A percentile compares a stretch with the other conserved stretches of the same genome.
These are phyloP conservation scores for Phytophthora brassicae DNA, from an alignment of 352 stramenopile genomes.

Conservation along the genomic window DNA sequence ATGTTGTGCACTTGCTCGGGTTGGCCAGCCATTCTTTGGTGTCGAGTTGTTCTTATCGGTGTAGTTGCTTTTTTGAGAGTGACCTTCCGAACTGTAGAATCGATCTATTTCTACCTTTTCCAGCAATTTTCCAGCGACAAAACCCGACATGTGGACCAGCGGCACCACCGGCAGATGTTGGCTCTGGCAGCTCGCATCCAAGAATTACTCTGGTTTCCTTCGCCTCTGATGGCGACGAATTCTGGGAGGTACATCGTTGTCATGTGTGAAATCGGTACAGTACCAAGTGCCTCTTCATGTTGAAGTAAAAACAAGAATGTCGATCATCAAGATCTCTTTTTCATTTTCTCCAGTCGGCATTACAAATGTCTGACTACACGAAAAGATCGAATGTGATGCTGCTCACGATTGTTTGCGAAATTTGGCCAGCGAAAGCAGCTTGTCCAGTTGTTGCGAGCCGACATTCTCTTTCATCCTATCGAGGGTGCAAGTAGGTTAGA, in stretches of 20 bases:
- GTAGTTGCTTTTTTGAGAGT: constrained; percentile 32
- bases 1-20: constrained; percentile 1
- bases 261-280: no score
- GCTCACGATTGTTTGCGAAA: constrained; percentile 25
- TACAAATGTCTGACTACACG: constrained; percentile 9
- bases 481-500: background rate
- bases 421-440: constrained; percentile 25
- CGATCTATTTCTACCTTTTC: constrained; percentile 21
- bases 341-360: constrained; percentile 24
- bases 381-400: constrained; percentile 5
- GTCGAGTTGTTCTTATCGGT: constrained; percentile 20
- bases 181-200: constrained; percentile 21
- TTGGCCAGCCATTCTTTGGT: constrained; percentile 22
- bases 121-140: constrained; percentile 13
- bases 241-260: constrained; percentile 4
- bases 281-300: constrained; percentile 19
- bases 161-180: constrained; percentile 9
- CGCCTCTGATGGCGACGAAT: constrained; percentile 14
- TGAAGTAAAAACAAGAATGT: constrained; percentile 11
- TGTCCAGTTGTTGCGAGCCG: constrained; percentile 38
- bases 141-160: constrained; percentile 7
- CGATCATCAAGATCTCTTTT: constrained; percentile 20
- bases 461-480: constrained; percentile 67
- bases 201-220: constrained; percentile 27
- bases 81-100: constrained; percentile 4